Conservation (phyloP, 192 early-diverging fungal species). For the Rhizoclosmatium globosum region DNA sequence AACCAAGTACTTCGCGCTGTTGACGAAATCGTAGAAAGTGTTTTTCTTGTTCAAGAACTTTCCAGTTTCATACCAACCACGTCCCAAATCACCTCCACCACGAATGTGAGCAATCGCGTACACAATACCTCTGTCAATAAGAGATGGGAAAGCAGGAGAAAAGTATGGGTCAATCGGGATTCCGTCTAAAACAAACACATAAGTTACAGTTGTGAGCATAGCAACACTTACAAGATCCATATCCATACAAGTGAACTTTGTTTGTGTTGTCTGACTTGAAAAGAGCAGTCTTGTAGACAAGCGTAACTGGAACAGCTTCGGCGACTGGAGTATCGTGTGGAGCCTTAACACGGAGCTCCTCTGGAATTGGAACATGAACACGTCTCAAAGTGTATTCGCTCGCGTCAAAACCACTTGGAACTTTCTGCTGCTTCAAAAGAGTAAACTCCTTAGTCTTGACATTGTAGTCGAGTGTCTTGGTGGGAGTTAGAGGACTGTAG, state of each 20-base stretch:
- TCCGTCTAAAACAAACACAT: too few species aligned
- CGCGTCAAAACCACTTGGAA: slow-evolving; percentile 41
- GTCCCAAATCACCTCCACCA: slow-evolving; percentile 6
- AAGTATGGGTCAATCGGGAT: slow-evolving; percentile 46
- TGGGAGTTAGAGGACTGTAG: slow-evolving; percentile 42
- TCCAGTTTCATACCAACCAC: slow-evolving; percentile 55
- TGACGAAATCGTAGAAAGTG: slow-evolving; percentile 60
- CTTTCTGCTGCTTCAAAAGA: slow-evolving; percentile 40
- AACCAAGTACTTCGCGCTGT: slow-evolving; percentile 48
- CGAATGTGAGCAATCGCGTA: slow-evolving; percentile 43
- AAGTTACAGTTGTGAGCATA: too few species aligned
- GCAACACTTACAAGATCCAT: too few species aligned
- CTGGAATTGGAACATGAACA: slow-evolving; percentile 45
- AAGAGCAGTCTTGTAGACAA: slow-evolving; percentile 49
- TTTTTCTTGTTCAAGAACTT: slow-evolving; percentile 62
- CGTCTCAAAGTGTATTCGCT: slow-evolving; percentile 45
- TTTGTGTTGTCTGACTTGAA: slow-evolving; percentile 52
- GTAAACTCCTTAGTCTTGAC: slow-evolving; percentile 8
- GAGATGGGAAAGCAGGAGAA: slow-evolving; percentile 25
- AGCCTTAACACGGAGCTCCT: slow-evolving; percentile 30
- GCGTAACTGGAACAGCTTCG: slow-evolving; percentile 50
- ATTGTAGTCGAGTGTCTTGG: slow-evolving; percentile 44
- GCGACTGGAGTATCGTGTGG: slow-evolving; percentile 53
- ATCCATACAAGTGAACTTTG: slow-evolving; percentile 51
- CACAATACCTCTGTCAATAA: slow-evolving; percentile 55